A percentile compares a stretch with the other conserved stretches of the same genome.
Evolutionary conservation across 805 yeast species (phyloP).

Genomic region (Candida wancherniae): DNA sequence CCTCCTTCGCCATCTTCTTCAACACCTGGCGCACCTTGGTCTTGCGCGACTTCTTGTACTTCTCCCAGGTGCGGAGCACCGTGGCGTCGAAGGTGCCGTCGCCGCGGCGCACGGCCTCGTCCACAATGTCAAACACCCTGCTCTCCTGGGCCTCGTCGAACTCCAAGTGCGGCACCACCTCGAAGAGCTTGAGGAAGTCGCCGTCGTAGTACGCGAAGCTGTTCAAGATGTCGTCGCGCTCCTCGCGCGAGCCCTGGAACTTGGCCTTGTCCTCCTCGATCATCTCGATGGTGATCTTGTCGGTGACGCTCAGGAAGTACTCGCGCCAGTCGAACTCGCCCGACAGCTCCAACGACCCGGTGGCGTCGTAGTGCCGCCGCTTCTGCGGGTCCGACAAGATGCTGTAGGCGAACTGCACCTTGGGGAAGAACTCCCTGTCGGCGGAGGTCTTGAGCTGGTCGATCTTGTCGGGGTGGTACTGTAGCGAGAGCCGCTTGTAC

Average conservation of each 20-base stretch:
- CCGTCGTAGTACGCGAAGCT: slow-evolving; percentile 59
- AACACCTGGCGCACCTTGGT: slow-evolving; percentile 44
- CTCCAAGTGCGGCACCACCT: slow-evolving; percentile 73
- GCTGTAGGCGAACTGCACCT: slow-evolving; percentile 70
- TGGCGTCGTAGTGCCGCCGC: slow-evolving; percentile 58
- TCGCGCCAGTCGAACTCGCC: slow-evolving; percentile 54
- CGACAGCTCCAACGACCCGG: slow-evolving; percentile 54
- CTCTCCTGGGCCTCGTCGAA: slow-evolving; percentile 54
- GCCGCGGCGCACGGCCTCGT: slow-evolving; percentile 32
- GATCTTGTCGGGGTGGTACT: slow-evolving; percentile 27
- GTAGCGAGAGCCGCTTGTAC: slow-evolving; percentile 23
- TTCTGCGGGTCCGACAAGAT: slow-evolving; percentile 56
- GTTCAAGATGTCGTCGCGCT: slow-evolving; percentile 55
- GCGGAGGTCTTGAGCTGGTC: slow-evolving; percentile 19
- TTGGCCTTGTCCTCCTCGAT: slow-evolving; percentile 63
- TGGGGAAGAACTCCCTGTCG: slow-evolving; percentile 44
- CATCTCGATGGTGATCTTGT: slow-evolving; percentile 54
- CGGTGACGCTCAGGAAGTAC: slow-evolving; percentile 44
- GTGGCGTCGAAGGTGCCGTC: slow-evolving; percentile 30
- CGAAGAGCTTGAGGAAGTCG: slow-evolving; percentile 65
- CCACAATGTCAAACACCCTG: slow-evolving; percentile 52
- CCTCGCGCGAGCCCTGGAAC: slow-evolving; percentile 63
- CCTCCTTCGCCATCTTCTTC: slow-evolving; percentile 55
- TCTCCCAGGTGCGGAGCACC: slow-evolving; percentile 41
- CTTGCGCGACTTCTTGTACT: slow-evolving; percentile 47